Evolutionary conservation across 2,329 filamentous ascomycete genomes (phyloP).

Genomic region (Botrytis sinoallii): DNA sequence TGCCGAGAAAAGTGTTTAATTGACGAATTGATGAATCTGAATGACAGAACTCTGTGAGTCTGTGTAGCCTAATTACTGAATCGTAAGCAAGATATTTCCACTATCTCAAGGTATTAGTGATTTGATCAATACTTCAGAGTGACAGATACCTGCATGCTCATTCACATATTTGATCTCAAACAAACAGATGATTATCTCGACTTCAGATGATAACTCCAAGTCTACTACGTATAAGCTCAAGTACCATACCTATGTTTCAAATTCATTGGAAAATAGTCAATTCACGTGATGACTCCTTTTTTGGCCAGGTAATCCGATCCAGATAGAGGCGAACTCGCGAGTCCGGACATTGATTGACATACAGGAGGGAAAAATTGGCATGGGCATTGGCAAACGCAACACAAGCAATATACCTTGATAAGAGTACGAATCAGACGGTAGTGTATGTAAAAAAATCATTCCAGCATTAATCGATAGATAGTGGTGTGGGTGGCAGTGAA

Average conservation of each 20-base stretch:
- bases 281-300: constrained; percentile 17
- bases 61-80: constrained; percentile 24
- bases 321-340: background rate
- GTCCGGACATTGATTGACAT: background rate
- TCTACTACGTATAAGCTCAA: background rate
- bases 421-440: constrained; percentile 4
- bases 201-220: background rate
- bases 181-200: background rate
- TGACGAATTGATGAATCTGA: background rate
- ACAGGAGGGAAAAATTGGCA: background rate
- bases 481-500: background rate
- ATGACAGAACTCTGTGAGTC: constrained; percentile 20
- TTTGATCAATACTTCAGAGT: background rate
- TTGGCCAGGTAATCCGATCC: background rate
- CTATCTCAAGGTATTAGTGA: background rate
- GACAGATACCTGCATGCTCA: background rate
- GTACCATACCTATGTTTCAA: background rate
- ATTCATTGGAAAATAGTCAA: background rate
- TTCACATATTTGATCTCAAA: too few species aligned
- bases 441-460: background rate
- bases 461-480: background rate
- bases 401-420: background rate
- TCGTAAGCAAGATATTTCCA: constrained; percentile 11
- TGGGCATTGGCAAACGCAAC: background rate
- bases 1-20: background rate